phyloP scores from a whole-genome alignment of 2,329 filamentous ascomycete genomes.

The Colletotrichum limetticola region DNA sequence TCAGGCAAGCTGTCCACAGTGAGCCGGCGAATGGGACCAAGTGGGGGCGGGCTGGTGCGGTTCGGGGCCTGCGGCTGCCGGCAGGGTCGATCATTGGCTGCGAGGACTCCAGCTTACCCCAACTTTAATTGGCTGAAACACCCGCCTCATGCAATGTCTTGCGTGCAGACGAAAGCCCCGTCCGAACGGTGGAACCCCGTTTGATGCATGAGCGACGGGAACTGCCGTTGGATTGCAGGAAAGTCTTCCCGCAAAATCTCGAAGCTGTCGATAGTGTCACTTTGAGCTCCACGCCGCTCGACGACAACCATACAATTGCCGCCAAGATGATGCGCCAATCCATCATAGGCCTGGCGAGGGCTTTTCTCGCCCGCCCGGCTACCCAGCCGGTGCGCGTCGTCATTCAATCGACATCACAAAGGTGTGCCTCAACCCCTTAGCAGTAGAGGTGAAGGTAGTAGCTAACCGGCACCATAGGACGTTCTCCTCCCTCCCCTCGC shows the following conservation, averaged over 20 bases:
- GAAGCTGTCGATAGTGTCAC: not conserved
- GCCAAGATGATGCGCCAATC: constrained; percentile 35
- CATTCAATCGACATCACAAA: constrained; percentile 13
- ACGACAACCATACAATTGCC: not conserved
- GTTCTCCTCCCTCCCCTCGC: constrained; percentile 60
- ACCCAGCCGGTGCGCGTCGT: not conserved
- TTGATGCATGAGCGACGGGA: constrained; percentile 22
- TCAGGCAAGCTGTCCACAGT: constrained; percentile 35
- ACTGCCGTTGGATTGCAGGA: constrained; percentile 19
- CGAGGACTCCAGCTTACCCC: not conserved
- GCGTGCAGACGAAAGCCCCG: not conserved
- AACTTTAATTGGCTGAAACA: constrained; percentile 26
- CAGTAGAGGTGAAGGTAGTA: not conserved
- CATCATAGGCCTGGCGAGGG: constrained; percentile 18
- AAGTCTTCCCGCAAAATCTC: constrained; percentile 31
- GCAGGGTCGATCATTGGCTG: constrained; percentile 19
- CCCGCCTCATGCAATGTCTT: constrained; percentile 7
- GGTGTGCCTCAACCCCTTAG: not conserved
- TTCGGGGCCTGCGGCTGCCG: constrained; percentile 23
- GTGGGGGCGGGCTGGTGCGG: constrained; percentile 19
- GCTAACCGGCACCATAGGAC: constrained; percentile 45
- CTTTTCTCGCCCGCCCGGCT: constrained; percentile 6
- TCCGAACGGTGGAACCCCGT: not conserved
- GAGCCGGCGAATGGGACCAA: constrained; percentile 10
- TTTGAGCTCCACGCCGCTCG: constrained; percentile 12